Evolutionary conservation across 495 filamentous ascomycete species (phyloP), one percentile per base, ranked within the genome.

Genomic region (Rhypophila decipiens): DNA sequence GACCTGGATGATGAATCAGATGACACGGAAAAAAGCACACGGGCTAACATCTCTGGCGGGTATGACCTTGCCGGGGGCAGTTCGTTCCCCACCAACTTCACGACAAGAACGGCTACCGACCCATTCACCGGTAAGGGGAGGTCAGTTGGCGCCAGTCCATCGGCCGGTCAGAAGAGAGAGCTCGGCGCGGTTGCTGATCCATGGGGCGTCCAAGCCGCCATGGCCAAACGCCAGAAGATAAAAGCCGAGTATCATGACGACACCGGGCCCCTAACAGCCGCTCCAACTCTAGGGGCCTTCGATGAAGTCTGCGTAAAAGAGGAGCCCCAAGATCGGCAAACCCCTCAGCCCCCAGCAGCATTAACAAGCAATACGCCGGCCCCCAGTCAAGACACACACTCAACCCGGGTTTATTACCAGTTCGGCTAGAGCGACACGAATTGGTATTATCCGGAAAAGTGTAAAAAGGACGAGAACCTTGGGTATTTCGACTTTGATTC

Each of bases 401-500:
- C 45, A 10, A 35, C 29, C 18, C 48, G 56, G n/a, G 39, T 52
- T 12, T 56, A 52, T 37, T 46, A 55, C 11, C 52, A 58, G 39
- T 56, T 41, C 29, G 49, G 17, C 3, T 48, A 39, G 42, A 39
- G n/a, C 10, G n/a, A 39, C 0, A 44, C 41, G 5, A 34, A 46
- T 0, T 42, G 9, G 1, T n/a, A n/a, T n/a, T 37, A 45, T 12
- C 45, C 49, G 7, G 17, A 27, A 10, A 3, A 43, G 10, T 45
- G 47, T 29, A 20, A 42, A 4, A 29, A 48, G 8, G 46, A 58
- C 27, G 9, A 38, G 20, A 24, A 49, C n/a, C 35, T 52, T 13
- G 56, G 56, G 9, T 29, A 55, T 39, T 35, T 56, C 10, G 52
- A 58, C 39, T 49, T 56, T 31, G 56, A 58, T 23, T 10, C 23